phyloP scores from a whole-genome alignment of 2,329 filamentous ascomycete species.

The Colletotrichum falcatum region DNA sequence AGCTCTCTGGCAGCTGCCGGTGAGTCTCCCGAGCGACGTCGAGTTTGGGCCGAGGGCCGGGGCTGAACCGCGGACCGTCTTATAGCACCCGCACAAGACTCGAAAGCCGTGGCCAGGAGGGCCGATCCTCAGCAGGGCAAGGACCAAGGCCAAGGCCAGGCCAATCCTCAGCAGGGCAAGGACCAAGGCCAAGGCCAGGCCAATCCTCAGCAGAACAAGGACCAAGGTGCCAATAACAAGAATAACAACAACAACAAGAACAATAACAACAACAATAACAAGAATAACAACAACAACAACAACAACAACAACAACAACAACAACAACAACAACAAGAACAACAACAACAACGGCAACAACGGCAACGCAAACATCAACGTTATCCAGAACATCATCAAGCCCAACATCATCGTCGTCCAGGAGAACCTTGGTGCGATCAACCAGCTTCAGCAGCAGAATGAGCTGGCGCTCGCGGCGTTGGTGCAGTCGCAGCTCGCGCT shows the following conservation, averaged over 20 bases:
- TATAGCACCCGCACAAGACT: slow-evolving; percentile 29
- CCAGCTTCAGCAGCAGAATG: slow-evolving; percentile 50
- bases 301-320: slow-evolving; percentile 4
- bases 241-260: too few species aligned
- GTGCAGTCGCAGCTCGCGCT: slow-evolving; percentile 53
- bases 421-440: slow-evolving; percentile 52
- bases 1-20: slow-evolving; percentile 47
- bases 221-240: too few species aligned
- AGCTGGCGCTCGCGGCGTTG: slow-evolving; percentile 53
- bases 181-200: too few species aligned
- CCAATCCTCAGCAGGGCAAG: too few species aligned
- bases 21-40: slow-evolving; percentile 36
- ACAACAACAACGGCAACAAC: slow-evolving; percentile 13
- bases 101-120: slow-evolving; percentile 22
- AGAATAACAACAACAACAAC: slow-evolving; percentile 3
- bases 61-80: slow-evolving; percentile 1
- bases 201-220: too few species aligned
- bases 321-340: not conserved
- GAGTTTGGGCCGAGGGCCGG: too few species aligned
- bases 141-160: not conserved
- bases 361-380: slow-evolving; percentile 43
- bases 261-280: not conserved
- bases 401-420: slow-evolving; percentile 50
- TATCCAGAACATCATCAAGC: slow-evolving; percentile 44
- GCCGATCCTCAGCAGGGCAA: slow-evolving; percentile 8